Evolutionary conservation across 441 rosid genomes (phyloP).

Genomic region (Sinapis alba): DNA sequence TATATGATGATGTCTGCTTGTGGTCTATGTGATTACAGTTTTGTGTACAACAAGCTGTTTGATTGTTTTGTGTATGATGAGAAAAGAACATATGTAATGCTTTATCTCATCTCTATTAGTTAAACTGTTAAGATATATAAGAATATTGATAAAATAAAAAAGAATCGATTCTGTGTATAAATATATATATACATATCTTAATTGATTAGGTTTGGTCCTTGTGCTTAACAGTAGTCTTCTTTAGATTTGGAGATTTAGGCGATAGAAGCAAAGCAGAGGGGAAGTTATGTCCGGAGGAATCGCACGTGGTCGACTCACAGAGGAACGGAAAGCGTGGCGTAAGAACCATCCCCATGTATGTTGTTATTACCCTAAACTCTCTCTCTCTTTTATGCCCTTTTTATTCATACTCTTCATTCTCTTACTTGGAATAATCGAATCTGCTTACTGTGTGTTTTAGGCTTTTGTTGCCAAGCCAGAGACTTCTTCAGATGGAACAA

Average conservation of each 20-base stretch:
- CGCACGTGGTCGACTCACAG: slow-evolving; percentile 28
- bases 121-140: background rate
- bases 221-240: background rate
- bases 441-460: background rate
- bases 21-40: too few species aligned
- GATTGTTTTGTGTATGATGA: too few species aligned
- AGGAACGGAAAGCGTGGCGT: slow-evolving; percentile 28
- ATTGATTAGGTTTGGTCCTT: background rate
- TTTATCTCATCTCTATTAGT: background rate
- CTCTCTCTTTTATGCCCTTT: background rate
- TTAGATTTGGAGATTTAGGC: background rate
- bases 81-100: too few species aligned
- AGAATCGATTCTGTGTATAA: background rate
- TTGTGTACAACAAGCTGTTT: too few species aligned
- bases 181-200: background rate
- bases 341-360: slow-evolving; percentile 28
- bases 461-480: slow-evolving; percentile 28
- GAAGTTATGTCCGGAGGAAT: slow-evolving; percentile 26
- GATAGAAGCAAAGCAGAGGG: background rate
- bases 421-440: background rate
- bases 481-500: slow-evolving; percentile 20
- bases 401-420: background rate
- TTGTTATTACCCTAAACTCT: background rate
- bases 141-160: background rate
- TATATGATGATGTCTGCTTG: too few species aligned